phyloP scores from a whole-genome alignment of 306 rosid species.

The Vigna angularis region DNA sequence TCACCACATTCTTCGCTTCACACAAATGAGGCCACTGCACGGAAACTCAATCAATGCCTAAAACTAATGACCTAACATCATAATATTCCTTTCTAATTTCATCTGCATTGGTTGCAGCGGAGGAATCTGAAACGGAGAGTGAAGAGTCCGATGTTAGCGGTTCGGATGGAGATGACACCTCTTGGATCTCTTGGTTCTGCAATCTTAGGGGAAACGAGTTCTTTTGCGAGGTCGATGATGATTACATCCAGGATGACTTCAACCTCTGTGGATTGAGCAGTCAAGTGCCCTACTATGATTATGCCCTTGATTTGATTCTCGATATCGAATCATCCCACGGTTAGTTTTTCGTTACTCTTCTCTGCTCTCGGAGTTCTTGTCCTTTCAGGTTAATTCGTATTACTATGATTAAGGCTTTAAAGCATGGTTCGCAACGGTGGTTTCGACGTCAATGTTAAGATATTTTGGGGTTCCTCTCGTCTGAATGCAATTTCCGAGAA shows the following conservation, averaged over 20 bases:
- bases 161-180: slow-evolving; percentile 96
- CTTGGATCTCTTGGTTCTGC: slow-evolving; percentile 99
- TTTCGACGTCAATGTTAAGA: not conserved
- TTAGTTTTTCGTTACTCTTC: slow-evolving; percentile 39
- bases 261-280: slow-evolving; percentile 98
- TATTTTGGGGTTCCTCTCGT: not conserved
- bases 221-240: slow-evolving; percentile 98
- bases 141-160: slow-evolving; percentile 99
- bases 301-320: slow-evolving; percentile 97
- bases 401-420: not conserved
- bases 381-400: slow-evolving; percentile 12
- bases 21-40: not conserved
- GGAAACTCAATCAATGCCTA: too few species aligned
- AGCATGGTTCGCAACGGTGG: not conserved
- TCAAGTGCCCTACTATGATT: slow-evolving; percentile 98
- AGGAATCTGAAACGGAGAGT: slow-evolving; percentile 94
- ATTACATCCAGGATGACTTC: slow-evolving; percentile 96
- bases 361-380: not conserved
- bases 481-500: not conserved
- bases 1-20: not conserved
- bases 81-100: not conserved
- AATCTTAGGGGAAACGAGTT: slow-evolving; percentile 96
- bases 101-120: slow-evolving; percentile 48
- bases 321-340: slow-evolving; percentile 99
- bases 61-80: too few species aligned